Conservation (phyloP, 2,329 filamentous ascomycete genomes). For the Trichoderma polysporum region DNA sequence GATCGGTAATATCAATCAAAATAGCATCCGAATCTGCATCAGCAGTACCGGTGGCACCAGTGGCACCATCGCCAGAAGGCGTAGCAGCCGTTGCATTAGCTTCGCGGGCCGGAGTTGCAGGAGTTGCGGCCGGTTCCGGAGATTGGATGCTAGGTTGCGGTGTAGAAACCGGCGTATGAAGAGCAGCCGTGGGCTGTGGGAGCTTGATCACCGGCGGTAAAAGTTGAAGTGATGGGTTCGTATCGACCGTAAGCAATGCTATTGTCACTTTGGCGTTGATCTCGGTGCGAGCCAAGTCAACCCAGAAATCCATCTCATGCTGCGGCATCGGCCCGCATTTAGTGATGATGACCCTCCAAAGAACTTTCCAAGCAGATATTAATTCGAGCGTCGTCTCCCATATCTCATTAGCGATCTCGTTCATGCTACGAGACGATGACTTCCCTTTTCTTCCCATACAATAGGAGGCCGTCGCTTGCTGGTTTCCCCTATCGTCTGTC, state of each 20-base stretch:
- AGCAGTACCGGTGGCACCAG: constrained; percentile 39
- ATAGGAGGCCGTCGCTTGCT: constrained; percentile 72
- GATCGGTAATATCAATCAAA: constrained; percentile 70
- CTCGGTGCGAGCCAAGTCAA: constrained; percentile 52
- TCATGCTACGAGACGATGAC: constrained; percentile 51
- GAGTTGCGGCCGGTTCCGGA: constrained; percentile 57
- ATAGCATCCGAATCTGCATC: constrained; percentile 58
- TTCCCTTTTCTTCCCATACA: constrained; percentile 63
- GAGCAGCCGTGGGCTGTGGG: constrained; percentile 43
- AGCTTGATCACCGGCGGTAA: constrained; percentile 56
- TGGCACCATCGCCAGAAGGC: constrained; percentile 43
- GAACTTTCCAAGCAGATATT: constrained; percentile 66
- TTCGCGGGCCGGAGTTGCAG: constrained; percentile 48
- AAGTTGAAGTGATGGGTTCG: constrained; percentile 62
- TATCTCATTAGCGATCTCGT: constrained; percentile 69
- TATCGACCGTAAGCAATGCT: constrained; percentile 64
- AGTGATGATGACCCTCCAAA: constrained; percentile 75
- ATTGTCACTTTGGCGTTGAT: constrained; percentile 52
- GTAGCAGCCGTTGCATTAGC: constrained; percentile 43
- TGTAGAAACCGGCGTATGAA: constrained; percentile 68
- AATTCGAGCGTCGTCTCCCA: constrained; percentile 78
- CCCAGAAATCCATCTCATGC: constrained; percentile 63
- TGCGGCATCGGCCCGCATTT: constrained; percentile 68
- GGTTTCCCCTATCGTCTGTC: constrained; percentile 74
- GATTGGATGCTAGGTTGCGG: constrained; percentile 61